phyloP scores from a whole-genome alignment of 1,139 yeast genomes.

The Yamadazyma sp. region DNA sequence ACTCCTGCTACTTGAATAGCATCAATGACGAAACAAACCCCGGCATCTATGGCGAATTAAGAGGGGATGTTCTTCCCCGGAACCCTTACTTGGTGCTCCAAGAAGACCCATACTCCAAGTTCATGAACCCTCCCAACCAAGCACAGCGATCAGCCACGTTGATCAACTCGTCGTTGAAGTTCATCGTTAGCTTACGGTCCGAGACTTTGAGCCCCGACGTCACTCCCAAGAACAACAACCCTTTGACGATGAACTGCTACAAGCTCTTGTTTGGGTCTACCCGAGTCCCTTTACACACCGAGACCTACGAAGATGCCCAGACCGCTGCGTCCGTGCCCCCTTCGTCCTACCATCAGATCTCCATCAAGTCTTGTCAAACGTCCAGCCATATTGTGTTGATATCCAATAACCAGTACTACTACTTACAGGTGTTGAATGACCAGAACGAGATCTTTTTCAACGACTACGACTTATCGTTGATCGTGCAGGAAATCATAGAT shows the following conservation, averaged over 20 bases:
- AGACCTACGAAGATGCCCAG: background rate
- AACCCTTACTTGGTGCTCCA: constrained; percentile 73
- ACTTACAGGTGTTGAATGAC: constrained; percentile 55
- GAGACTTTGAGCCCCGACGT: constrained; percentile 56
- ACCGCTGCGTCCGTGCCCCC: background rate
- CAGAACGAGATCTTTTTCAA: constrained; percentile 45
- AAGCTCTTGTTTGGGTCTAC: constrained; percentile 67
- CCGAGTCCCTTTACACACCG: constrained; percentile 49
- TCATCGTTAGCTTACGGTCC: constrained; percentile 56
- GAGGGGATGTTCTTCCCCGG: constrained; percentile 69
- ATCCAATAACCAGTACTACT: constrained; percentile 63
- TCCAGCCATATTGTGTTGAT: constrained; percentile 52
- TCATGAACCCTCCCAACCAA: constrained; percentile 63
- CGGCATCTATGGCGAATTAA: constrained; percentile 63
- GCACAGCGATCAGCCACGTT: constrained; percentile 66
- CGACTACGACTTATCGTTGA: constrained; percentile 53
- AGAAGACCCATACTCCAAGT: constrained; percentile 63
- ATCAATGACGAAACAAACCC: constrained; percentile 61
- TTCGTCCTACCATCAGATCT: constrained; percentile 22
- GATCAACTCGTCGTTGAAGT: constrained; percentile 64
- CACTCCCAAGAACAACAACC: constrained; percentile 49
- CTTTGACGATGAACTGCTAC: constrained; percentile 69
- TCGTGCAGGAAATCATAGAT: constrained; percentile 50
- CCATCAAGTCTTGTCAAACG: constrained; percentile 29
- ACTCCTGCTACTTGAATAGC: constrained; percentile 57